Percentiles rank a stretch among this genome's conserved stretches.
These are phyloP conservation scores for Colletotrichum horii DNA, from an alignment of 2,329 filamentous ascomycete species.

Conservation along the genomic window DNA sequence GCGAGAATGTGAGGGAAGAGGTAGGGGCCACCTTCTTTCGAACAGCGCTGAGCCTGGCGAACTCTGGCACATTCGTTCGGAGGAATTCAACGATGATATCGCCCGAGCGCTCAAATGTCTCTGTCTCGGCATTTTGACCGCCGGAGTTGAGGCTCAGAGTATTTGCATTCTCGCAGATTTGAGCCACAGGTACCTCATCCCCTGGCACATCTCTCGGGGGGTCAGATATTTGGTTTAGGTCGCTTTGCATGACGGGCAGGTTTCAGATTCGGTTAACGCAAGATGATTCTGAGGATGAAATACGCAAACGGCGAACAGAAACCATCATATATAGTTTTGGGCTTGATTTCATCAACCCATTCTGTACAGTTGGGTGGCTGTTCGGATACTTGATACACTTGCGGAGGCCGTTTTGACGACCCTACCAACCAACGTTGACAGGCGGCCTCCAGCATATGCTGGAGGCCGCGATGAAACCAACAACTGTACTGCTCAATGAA, in stretches of 20 bases:
- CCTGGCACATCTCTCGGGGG: fast-evolving
- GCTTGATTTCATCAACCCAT: background rate
- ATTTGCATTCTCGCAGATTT: background rate
- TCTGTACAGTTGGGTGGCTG: background rate
- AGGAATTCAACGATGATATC: background rate
- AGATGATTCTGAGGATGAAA: fast-evolving
- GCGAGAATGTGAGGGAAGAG: fast-evolving
- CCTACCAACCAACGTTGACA: background rate
- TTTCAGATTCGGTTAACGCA: background rate
- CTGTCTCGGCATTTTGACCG: background rate
- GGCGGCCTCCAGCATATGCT: background rate
- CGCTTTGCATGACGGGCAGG: background rate
- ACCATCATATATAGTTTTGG: background rate
- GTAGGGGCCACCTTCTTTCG: background rate
- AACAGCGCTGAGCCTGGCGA: background rate
- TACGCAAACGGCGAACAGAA: background rate
- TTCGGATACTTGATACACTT: background rate
- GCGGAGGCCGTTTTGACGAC: background rate
- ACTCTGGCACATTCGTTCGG: background rate
- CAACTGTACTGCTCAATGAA: background rate
- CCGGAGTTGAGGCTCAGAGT: background rate
- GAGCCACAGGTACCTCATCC: background rate
- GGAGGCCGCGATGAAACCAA: background rate
- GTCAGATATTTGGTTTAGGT: background rate
- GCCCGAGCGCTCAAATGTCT: background rate